Evolutionary conservation across 768 basidiomycete species (phyloP).

Genomic region (Pulveroboletus sp.): DNA sequence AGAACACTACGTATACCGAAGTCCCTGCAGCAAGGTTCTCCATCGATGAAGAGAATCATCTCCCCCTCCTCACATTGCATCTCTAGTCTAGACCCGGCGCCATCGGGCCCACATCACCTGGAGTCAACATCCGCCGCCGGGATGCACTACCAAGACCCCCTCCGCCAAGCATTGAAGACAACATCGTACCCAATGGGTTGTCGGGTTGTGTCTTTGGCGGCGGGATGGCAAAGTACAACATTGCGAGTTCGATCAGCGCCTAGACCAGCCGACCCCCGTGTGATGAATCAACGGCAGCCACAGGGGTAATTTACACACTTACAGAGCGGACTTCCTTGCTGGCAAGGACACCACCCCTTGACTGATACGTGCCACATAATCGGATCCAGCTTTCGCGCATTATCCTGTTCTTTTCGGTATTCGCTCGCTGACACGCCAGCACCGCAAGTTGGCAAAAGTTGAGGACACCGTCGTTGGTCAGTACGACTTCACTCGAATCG

Average conservation of each 20-base stretch:
- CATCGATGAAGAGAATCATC: conserved; percentile 10
- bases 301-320: conserved; percentile 23
- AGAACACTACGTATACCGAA: conserved; percentile 6
- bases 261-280: conserved; percentile 24
- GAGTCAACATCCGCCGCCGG: conserved; percentile 26
- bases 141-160: conserved; percentile 34
- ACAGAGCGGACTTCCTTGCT: conserved; percentile 61
- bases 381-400: conserved; percentile 82
- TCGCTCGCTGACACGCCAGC: conserved; percentile 80
- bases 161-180: conserved; percentile 86
- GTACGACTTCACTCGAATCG: conserved; percentile 54
- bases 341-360: conserved; percentile 58
- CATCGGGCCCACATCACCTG: conserved; percentile 23
- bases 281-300: neutral
- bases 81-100: conserved; percentile 27
- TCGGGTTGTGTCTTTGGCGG: conserved; percentile 63
- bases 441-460: conserved; percentile 93
- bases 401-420: conserved; percentile 71
- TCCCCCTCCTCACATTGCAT: neutral
- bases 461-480: conserved; percentile 70
- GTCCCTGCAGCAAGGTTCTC: conserved; percentile 3
- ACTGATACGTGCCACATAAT: conserved; percentile 79
- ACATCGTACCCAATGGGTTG: conserved; percentile 85
- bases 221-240: conserved; percentile 83
- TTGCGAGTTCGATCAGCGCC: conserved; percentile 65